A percentile compares a stretch with the other conserved stretches of the same genome.
These are phyloP conservation scores for Curvularia sp. DNA, from an alignment of 2,329 filamentous ascomycete species.

Conservation along the genomic window DNA sequence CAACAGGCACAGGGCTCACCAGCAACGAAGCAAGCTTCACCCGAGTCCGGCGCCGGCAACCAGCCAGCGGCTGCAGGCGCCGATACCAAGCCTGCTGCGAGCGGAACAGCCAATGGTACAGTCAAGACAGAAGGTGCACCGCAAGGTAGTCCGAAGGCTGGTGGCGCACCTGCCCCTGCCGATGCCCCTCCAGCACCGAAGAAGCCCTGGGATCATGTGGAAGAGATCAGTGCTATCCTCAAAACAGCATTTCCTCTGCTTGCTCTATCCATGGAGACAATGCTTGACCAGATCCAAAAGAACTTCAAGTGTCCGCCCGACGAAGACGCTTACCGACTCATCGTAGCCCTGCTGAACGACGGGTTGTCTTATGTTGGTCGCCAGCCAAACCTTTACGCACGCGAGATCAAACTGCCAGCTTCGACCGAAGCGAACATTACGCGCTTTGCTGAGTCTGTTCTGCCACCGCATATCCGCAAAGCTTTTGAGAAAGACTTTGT, in stretches of 20 bases:
- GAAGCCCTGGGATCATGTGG: conserved; percentile 94
- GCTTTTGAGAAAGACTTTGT: conserved; percentile 99
- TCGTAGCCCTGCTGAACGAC: conserved; percentile 96
- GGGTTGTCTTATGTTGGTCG: conserved; percentile 90
- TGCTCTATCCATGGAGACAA: conserved; percentile 97
- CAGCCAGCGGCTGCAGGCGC: conserved; percentile 45
- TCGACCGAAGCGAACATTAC: conserved; percentile 97
- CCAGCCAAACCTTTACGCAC: conserved; percentile 83
- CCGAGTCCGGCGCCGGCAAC: conserved; percentile 43
- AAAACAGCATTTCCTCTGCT: conserved; percentile 97
- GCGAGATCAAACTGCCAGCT: conserved; percentile 86
- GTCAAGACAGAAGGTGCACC: conserved; percentile 51
- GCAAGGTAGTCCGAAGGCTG: conserved; percentile 43
- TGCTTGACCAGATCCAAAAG: conserved; percentile 99
- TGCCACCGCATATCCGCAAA: conserved; percentile 92
- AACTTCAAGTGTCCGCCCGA: conserved; percentile 99
- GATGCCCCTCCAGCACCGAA: conserved; percentile 56
- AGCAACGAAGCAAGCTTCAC: conserved; percentile 48
- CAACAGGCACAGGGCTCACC: conserved; percentile 57
- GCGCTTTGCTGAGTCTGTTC: conserved; percentile 92
- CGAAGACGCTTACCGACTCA: conserved; percentile 95
- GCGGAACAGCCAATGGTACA: conserved; percentile 49
- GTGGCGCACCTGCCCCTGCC: conserved; percentile 28
- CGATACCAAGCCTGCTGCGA: conserved; percentile 62
- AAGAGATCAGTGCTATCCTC: conserved; percentile 92